phyloP scores from a whole-genome alignment of 139 green algal species.

The Chara braunii region DNA sequence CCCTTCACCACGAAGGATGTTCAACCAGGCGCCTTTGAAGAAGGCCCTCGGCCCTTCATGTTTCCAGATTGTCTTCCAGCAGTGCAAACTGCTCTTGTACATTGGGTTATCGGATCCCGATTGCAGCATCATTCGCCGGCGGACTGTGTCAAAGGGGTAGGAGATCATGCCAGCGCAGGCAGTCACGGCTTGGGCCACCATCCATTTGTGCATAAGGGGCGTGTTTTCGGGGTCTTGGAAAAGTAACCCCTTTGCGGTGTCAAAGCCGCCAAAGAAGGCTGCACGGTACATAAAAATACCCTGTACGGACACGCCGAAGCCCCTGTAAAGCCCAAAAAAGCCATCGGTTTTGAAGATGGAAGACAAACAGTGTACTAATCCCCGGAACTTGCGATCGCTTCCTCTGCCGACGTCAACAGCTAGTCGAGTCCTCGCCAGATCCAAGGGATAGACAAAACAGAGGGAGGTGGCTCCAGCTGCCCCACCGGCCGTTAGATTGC shows the following conservation, averaged over 20 bases:
- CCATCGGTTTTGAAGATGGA: slow-evolving; percentile 57
- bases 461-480: slow-evolving; percentile 84
- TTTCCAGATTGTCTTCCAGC: slow-evolving; percentile 79
- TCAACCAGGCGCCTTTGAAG: slow-evolving; percentile 87
- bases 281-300: slow-evolving; percentile 98
- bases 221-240: background rate
- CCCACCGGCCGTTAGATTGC: slow-evolving; percentile 80
- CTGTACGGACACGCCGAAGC: slow-evolving; percentile 89
- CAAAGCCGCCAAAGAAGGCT: slow-evolving; percentile 98
- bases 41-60: slow-evolving; percentile 89
- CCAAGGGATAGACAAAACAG: slow-evolving; percentile 96
- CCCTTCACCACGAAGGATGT: slow-evolving; percentile 70
- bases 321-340: slow-evolving; percentile 68
- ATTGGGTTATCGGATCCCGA: slow-evolving; percentile 21
- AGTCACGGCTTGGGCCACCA: slow-evolving; percentile 74
- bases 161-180: slow-evolving; percentile 71
- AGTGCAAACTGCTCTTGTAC: slow-evolving; percentile 87
- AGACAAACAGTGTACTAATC: slow-evolving; percentile 80
- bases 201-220: slow-evolving; percentile 65
- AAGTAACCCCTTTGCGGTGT: slow-evolving; percentile 80
- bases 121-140: slow-evolving; percentile 98
- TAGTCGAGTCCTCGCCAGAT: slow-evolving; percentile 97
- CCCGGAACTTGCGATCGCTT: slow-evolving; percentile 71
- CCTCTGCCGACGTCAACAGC: slow-evolving; percentile 74
- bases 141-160: slow-evolving; percentile 98